Evolutionary conservation across 148 eudicot species (phyloP).

Genomic region (Polygonum maritimum): DNA sequence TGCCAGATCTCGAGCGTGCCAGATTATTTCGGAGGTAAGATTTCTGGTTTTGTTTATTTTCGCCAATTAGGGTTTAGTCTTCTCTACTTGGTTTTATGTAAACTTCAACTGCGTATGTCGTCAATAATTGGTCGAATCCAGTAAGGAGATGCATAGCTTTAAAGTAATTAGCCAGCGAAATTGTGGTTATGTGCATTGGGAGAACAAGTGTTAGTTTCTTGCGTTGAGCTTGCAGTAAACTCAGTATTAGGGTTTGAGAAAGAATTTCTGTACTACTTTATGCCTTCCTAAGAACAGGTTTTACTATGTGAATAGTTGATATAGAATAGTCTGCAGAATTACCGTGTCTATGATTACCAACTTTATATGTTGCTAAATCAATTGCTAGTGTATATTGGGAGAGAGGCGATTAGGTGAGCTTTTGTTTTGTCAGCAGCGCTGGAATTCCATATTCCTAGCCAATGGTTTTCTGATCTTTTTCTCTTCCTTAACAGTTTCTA

Average conservation of each 20-base stretch:
- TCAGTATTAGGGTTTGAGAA: background rate
- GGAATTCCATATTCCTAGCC: background rate
- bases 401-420: background rate
- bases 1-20: conserved; percentile 67
- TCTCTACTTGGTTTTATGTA: background rate
- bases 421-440: background rate
- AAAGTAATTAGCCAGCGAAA: background rate
- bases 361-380: background rate
- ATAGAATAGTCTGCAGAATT: background rate
- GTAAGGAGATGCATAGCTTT: background rate
- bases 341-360: background rate
- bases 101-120: background rate
- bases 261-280: background rate
- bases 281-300: background rate
- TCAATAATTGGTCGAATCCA: background rate
- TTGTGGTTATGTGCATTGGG: background rate
- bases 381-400: background rate
- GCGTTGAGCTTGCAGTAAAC: background rate
- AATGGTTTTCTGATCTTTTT: background rate
- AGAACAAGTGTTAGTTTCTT: background rate
- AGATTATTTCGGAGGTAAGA: conserved; percentile 68
- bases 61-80: background rate
- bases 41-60: background rate
- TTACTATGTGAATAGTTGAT: too few relatives aligned
- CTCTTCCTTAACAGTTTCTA: too few relatives aligned